Conservation (phyloP, 176 grass and related monocot genomes). For the Hsuehochloa calcarea region DNA sequence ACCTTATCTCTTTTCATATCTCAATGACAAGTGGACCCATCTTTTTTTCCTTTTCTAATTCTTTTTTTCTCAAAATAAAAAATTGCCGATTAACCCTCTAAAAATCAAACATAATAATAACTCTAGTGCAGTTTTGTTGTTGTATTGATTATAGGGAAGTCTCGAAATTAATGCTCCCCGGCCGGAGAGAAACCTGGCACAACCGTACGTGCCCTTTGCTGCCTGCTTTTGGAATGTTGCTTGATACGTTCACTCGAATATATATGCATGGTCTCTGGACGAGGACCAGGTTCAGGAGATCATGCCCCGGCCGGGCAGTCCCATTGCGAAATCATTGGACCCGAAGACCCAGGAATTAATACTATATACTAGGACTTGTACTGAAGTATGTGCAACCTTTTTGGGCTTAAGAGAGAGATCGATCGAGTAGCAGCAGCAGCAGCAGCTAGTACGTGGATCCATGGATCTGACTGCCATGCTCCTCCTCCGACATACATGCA, state of each 20-base stretch:
- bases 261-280: too few species aligned
- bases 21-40: too few species aligned
- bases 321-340: not conserved
- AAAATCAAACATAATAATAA: too few species aligned
- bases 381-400: not conserved
- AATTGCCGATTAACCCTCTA: too few species aligned
- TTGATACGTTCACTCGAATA: not conserved
- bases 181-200: slow-evolving; percentile 30
- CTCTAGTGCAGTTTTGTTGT: too few species aligned
- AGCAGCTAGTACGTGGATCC: not conserved
- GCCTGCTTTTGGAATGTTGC: not conserved
- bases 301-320: not conserved
- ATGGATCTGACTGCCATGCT: not conserved
- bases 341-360: too few species aligned
- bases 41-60: too few species aligned
- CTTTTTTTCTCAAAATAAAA: too few species aligned
- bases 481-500: slow-evolving; percentile 1
- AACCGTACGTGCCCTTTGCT: not conserved
- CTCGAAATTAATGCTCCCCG: not conserved
- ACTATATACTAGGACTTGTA: not conserved
- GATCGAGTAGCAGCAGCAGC: not conserved
- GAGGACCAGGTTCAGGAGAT: not conserved
- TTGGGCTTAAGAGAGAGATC: not conserved
- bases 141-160: too few species aligned
- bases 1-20: too few species aligned